Evolutionary conservation across 2,329 filamentous ascomycete genomes (phyloP).

Genomic region (Cordyceps pruinosa): DNA sequence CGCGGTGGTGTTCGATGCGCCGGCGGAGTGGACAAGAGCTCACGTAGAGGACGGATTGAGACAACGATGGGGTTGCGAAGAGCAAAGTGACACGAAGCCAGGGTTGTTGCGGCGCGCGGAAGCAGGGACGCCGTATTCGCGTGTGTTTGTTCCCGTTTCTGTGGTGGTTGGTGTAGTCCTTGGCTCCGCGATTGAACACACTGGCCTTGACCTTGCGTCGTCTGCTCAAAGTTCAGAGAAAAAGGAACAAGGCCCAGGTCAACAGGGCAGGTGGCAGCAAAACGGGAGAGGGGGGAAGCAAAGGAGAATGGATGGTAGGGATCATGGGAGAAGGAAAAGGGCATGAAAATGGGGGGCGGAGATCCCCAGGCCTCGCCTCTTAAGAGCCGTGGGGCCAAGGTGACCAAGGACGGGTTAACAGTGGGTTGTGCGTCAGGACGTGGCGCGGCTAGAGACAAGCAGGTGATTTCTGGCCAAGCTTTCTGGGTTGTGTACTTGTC

Average conservation of each 20-base stretch:
- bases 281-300: not conserved
- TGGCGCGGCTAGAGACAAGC: not conserved
- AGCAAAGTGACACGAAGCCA: not conserved
- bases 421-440: not conserved
- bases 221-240: too few species aligned
- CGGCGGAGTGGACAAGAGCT: not conserved
- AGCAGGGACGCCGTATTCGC: too few species aligned
- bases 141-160: not conserved
- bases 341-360: slow-evolving; percentile 7
- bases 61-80: not conserved
- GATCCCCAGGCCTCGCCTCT: slow-evolving; percentile 6
- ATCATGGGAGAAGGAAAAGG: not conserved
- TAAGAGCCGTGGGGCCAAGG: slow-evolving; percentile 3
- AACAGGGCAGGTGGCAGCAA: not conserved
- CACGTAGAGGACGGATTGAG: too few species aligned
- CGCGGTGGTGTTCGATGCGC: not conserved
- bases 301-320: not conserved
- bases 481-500: not conserved
- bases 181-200: not conserved
- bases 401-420: not conserved
- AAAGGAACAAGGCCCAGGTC: not conserved
- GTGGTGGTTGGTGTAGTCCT: not conserved
- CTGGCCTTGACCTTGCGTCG: not conserved
- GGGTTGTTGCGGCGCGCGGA: too few species aligned
- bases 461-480: not conserved